Percentiles rank a stretch among this genome's conserved stretches.
phyloP scores from a whole-genome alignment of 2,329 filamentous ascomycete genomes.

The Tolypocladium endophyticum region DNA sequence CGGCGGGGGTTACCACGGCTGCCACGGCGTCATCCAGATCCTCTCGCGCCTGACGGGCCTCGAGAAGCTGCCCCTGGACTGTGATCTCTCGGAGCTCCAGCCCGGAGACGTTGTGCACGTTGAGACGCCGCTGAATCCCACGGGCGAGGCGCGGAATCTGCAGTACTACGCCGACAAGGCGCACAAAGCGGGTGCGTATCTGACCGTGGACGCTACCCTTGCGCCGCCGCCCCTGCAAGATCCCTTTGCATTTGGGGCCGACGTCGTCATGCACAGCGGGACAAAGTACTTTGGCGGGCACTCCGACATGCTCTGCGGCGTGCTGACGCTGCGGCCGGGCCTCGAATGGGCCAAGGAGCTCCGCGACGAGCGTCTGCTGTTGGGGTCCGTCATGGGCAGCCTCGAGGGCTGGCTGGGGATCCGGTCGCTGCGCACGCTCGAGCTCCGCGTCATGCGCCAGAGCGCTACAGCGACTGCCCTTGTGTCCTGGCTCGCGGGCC shows the following conservation, averaged over 20 bases:
- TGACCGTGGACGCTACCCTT: slow-evolving; percentile 87
- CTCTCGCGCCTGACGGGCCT: slow-evolving; percentile 68
- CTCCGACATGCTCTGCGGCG: slow-evolving; percentile 84
- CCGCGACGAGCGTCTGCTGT: slow-evolving; percentile 56
- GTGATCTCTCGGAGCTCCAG: slow-evolving; percentile 52
- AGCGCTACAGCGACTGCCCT: slow-evolving; percentile 58
- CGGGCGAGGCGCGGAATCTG: slow-evolving; percentile 70
- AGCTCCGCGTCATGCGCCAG: slow-evolving; percentile 71
- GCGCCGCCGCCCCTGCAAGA: slow-evolving; percentile 83
- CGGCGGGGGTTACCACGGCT: slow-evolving; percentile 83
- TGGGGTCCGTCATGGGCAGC: slow-evolving; percentile 80
- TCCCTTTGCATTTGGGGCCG: slow-evolving; percentile 71
- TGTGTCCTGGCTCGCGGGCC: slow-evolving; percentile 58
- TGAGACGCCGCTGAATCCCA: slow-evolving; percentile 90
- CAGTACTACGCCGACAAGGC: slow-evolving; percentile 62
- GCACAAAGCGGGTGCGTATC: slow-evolving; percentile 57
- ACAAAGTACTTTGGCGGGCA: slow-evolving; percentile 97
- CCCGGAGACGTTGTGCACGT: slow-evolving; percentile 79
- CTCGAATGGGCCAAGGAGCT: slow-evolving; percentile 50
- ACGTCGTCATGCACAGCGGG: slow-evolving; percentile 83
- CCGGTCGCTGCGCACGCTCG: slow-evolving; percentile 73
- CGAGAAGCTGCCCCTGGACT: slow-evolving; percentile 60
- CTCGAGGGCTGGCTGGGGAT: slow-evolving; percentile 90
- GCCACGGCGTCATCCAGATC: slow-evolving; percentile 71
- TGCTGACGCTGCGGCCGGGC: slow-evolving; percentile 54